Percentiles rank a stretch among this genome's conserved stretches.
phyloP scores from a whole-genome alignment of 495 filamentous ascomycete genomes.

The Tuber borchii region DNA sequence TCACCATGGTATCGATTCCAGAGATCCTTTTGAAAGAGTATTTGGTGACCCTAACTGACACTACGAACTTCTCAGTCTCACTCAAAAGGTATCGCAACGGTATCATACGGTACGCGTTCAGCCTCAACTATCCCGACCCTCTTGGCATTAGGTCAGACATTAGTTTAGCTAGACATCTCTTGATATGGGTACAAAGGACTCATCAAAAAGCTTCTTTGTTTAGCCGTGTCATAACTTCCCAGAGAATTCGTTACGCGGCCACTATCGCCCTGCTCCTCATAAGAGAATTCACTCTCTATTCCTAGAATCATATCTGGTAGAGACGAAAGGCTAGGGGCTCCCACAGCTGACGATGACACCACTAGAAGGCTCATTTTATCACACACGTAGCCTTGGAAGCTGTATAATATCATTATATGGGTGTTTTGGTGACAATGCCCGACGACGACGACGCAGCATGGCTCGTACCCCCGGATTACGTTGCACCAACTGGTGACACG shows the following conservation, averaged over 20 bases:
- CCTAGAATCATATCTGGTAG: background rate
- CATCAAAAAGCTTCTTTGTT: background rate
- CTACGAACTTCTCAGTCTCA: background rate
- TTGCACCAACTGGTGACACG: background rate
- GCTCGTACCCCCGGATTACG: background rate
- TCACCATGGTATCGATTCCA: background rate
- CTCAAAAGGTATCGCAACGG: conserved; percentile 7
- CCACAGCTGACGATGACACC: background rate
- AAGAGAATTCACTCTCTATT: background rate
- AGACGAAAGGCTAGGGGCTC: background rate
- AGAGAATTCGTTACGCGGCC: background rate
- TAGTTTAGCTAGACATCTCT: background rate
- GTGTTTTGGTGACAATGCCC: background rate
- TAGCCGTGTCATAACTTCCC: background rate
- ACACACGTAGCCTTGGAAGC: background rate
- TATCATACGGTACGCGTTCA: conserved; percentile 19
- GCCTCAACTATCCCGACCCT: conserved; percentile 1
- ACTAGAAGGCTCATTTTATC: background rate
- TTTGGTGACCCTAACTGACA: background rate
- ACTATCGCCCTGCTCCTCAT: background rate
- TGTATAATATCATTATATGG: background rate
- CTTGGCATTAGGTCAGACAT: conserved; percentile 19
- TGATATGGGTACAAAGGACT: background rate
- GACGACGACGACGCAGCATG: background rate
- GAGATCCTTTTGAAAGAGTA: background rate